Percentiles rank a stretch among this genome's conserved stretches.
Evolutionary conservation across 805 yeast genomes (phyloP).

Genomic region (Nakazawaea wickerhamii): DNA sequence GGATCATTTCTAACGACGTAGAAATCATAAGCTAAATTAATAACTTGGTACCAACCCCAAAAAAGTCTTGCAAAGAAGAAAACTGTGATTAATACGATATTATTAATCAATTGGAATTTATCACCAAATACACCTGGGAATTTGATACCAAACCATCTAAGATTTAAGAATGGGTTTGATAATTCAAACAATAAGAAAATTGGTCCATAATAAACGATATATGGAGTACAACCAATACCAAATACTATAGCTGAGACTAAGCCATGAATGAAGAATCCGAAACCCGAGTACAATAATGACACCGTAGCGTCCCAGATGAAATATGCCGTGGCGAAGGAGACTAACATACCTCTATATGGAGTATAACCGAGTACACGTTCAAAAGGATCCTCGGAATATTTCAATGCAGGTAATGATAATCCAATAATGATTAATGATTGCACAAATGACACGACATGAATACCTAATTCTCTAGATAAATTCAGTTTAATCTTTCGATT

Average conservation of each 20-base stretch:
- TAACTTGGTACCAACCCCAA: slow-evolving; percentile 35
- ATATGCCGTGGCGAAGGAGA: slow-evolving; percentile 27
- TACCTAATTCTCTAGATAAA: slow-evolving; percentile 27
- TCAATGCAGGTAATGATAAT: slow-evolving; percentile 25
- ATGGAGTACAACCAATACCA: slow-evolving; percentile 20
- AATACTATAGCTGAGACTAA: slow-evolving; percentile 28
- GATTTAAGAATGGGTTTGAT: slow-evolving; percentile 31
- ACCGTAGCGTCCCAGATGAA: slow-evolving; percentile 31
- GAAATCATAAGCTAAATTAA: slow-evolving; percentile 23
- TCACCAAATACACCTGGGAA: slow-evolving; percentile 23
- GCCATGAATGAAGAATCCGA: slow-evolving; percentile 32
- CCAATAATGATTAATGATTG: slow-evolving; percentile 27
- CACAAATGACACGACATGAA: slow-evolving; percentile 28
- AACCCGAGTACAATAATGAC: slow-evolving; percentile 25
- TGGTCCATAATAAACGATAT: slow-evolving; percentile 30
- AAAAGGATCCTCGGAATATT: slow-evolving; percentile 21
- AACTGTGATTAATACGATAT: slow-evolving; percentile 26
- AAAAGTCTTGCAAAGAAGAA: slow-evolving; percentile 30
- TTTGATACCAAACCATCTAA: slow-evolving; percentile 32
- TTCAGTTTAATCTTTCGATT: slow-evolving; percentile 17
- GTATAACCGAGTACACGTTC: slow-evolving; percentile 28
- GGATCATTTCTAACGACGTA: slow-evolving; percentile 22
- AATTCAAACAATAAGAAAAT: slow-evolving; percentile 30
- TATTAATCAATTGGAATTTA: slow-evolving; percentile 26
- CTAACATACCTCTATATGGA: slow-evolving; percentile 27